Percentiles rank a stretch among this genome's conserved stretches.
phyloP scores from a whole-genome alignment of 2,329 filamentous ascomycete genomes.

The Colletotrichum noveboracense region DNA sequence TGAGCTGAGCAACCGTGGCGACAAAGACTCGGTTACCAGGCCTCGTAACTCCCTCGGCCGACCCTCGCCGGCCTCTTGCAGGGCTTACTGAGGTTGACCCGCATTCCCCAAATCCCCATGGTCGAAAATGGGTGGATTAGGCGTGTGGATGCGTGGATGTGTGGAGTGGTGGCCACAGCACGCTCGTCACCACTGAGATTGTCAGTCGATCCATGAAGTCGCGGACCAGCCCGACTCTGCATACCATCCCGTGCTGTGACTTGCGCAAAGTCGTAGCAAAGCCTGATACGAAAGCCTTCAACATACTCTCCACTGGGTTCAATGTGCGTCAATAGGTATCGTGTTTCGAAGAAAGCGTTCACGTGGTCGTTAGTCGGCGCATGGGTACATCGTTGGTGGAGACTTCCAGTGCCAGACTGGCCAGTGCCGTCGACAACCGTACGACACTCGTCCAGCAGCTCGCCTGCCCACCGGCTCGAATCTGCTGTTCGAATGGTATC shows the following conservation, averaged over 20 bases:
- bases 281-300: neutral
- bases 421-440: neutral
- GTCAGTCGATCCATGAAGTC: slow-evolving; percentile 2
- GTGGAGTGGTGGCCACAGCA: slow-evolving; percentile 1
- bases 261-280: neutral
- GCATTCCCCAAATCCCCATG: neutral
- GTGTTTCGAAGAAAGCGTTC: neutral
- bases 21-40: neutral
- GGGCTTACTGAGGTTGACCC: neutral
- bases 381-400: neutral
- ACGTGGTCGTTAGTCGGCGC: neutral
- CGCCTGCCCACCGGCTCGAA: neutral
- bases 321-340: neutral
- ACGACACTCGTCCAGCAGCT: neutral
- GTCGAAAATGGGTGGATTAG: neutral
- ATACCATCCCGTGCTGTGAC: neutral
- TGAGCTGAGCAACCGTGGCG: neutral
- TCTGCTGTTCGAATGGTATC: neutral
- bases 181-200: neutral
- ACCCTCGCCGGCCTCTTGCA: neutral
- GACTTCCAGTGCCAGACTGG: neutral
- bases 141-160: slow-evolving; percentile 16
- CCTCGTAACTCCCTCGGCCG: neutral
- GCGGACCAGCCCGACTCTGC: slow-evolving; percentile 8
- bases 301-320: neutral